Evolutionary conservation across 768 basidiomycete genomes (phyloP).

Genomic region (Lactarius trivialis): DNA sequence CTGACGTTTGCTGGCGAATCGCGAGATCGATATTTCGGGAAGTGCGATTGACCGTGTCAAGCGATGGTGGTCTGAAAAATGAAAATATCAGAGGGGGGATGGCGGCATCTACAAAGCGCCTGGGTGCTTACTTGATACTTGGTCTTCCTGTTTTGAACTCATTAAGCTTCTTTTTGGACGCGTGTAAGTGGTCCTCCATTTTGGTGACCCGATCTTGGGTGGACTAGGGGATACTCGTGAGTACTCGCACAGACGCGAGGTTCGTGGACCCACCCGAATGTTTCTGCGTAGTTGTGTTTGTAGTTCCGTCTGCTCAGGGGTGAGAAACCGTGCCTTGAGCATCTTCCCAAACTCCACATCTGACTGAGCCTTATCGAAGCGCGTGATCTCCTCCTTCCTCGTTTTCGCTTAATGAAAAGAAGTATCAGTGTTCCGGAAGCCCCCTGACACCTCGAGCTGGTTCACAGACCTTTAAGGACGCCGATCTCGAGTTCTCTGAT

Average conservation of each 20-base stretch:
- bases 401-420: conserved; percentile 52
- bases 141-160: conserved; percentile 20
- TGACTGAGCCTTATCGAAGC: conserved; percentile 69
- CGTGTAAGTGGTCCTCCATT: conserved; percentile 19
- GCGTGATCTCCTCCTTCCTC: conserved; percentile 73
- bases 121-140: conserved; percentile 2
- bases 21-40: conserved; percentile 79
- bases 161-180: conserved; percentile 18
- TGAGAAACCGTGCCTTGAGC: conserved; percentile 38
- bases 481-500: conserved; percentile 56
- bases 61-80: conserved; percentile 59
- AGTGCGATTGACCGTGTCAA: conserved; percentile 80
- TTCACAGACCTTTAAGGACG: conserved; percentile 55
- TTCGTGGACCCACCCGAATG: conserved; percentile 50
- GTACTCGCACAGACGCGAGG: background rate
- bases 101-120: background rate
- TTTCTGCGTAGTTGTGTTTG: conserved; percentile 69
- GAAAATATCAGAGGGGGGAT: background rate
- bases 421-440: background rate
- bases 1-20: conserved; percentile 52
- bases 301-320: conserved; percentile 81
- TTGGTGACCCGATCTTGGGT: conserved; percentile 18
- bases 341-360: conserved; percentile 66
- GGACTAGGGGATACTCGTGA: conserved; percentile 3
- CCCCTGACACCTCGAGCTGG: background rate